Conservation (phyloP, 164 flowering plant species). For the Berberis thunbergii region DNA sequence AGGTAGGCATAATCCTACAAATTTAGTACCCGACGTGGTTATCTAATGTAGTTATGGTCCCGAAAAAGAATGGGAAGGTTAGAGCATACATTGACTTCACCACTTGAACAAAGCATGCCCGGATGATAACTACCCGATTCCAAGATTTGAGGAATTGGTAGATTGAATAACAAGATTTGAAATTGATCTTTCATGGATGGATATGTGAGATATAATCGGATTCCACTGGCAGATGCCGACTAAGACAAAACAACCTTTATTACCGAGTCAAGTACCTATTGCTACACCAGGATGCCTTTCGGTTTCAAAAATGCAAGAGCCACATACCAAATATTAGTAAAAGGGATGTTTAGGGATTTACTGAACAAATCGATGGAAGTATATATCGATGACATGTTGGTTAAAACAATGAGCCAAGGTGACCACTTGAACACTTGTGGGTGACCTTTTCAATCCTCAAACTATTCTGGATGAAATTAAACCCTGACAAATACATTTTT, state of each 20-base stretch:
- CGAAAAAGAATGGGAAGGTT: too few species aligned
- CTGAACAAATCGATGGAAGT: background rate
- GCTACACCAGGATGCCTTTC: background rate
- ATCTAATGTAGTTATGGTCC: too few species aligned
- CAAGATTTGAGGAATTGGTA: background rate
- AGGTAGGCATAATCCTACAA: too few species aligned
- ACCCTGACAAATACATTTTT: too few species aligned
- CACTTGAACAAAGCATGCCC: background rate
- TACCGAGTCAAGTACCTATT: background rate
- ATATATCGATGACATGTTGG: background rate
- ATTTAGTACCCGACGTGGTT: too few species aligned
- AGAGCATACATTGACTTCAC: background rate
- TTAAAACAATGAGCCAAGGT: background rate
- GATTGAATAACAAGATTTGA: background rate
- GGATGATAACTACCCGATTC: background rate
- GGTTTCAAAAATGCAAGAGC: background rate
- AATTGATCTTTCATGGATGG: background rate
- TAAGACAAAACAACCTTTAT: background rate
- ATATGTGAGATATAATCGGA: background rate
- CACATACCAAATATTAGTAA: background rate
- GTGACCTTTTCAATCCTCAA: too few species aligned
- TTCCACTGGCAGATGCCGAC: background rate
- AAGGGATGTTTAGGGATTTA: background rate
- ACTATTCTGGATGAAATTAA: too few species aligned
- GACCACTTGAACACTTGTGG: too few species aligned